These are phyloP conservation scores for Aegilops bicornis DNA, from an alignment of 176 grass and related monocot genomes.

Conservation along the genomic window DNA sequence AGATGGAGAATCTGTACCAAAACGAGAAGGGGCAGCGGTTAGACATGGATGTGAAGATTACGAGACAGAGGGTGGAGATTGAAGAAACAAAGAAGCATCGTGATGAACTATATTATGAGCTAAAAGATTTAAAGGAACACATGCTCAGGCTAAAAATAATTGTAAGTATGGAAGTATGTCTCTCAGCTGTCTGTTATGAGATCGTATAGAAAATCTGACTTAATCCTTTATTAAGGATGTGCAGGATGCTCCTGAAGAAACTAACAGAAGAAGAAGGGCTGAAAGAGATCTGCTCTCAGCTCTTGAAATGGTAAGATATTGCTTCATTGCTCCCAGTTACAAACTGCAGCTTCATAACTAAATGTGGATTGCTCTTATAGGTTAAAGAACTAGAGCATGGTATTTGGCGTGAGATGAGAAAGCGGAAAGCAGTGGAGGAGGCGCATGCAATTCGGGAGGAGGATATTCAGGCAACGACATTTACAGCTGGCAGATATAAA, in stretches of 20 bases:
- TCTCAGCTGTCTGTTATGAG: not conserved
- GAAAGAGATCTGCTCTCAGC: conserved; percentile 51
- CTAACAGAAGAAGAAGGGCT: conserved; percentile 54
- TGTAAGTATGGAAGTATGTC: conserved; percentile 21
- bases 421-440: conserved; percentile 46
- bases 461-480: conserved; percentile 38
- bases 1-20: conserved; percentile 47
- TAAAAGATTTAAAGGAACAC: conserved; percentile 35
- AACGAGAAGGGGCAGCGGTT: conserved; percentile 50
- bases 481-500: conserved; percentile 24
- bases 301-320: conserved; percentile 50
- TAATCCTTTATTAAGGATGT: conserved; percentile 42
- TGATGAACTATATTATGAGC: conserved; percentile 37
- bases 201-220: conserved; percentile 29
- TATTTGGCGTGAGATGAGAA: conserved; percentile 39
- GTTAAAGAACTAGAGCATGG: conserved; percentile 34
- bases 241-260: conserved; percentile 65
- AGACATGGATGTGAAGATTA: conserved; percentile 47
- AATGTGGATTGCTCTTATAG: conserved; percentile 27
- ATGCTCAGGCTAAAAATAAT: conserved; percentile 36
- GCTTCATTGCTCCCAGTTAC: not conserved
- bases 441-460: conserved; percentile 26
- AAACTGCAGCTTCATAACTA: not conserved
- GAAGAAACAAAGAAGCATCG: conserved; percentile 39
- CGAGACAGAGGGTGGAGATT: conserved; percentile 38